Percentiles rank a stretch among this genome's conserved stretches.
Evolutionary conservation across 345 rosid species (phyloP).

Genomic region (Euphorbia pulcherrima): DNA sequence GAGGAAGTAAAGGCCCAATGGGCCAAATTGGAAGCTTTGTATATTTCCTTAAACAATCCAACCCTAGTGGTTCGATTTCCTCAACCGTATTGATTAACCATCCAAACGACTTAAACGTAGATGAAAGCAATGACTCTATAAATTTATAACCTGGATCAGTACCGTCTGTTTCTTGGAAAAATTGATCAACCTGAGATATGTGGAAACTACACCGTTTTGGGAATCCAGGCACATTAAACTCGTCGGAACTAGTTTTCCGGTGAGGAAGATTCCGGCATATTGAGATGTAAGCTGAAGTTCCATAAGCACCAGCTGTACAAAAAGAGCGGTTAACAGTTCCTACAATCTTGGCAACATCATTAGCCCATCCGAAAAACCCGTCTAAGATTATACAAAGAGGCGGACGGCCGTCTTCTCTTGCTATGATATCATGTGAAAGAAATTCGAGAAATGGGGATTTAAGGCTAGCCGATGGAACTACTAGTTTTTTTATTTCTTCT

Average conservation of each 20-base stretch:
- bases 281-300: slow-evolving; percentile 34
- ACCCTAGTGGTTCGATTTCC: slow-evolving; percentile 36
- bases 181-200: slow-evolving; percentile 31
- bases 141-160: slow-evolving; percentile 42
- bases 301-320: slow-evolving; percentile 40
- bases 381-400: slow-evolving; percentile 42
- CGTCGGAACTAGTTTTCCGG: slow-evolving; percentile 18
- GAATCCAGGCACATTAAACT: slow-evolving; percentile 42
- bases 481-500: slow-evolving; percentile 17
- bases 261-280: slow-evolving; percentile 48
- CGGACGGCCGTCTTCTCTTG: slow-evolving; percentile 21
- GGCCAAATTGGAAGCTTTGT: slow-evolving; percentile 39
- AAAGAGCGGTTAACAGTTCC: slow-evolving; percentile 30
- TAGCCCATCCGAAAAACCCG: slow-evolving; percentile 39
- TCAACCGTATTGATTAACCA: slow-evolving; percentile 40
- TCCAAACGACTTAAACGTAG: slow-evolving; percentile 29
- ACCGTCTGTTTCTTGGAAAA: slow-evolving; percentile 34
- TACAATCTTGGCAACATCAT: slow-evolving; percentile 26
- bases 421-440: slow-evolving; percentile 13
- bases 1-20: slow-evolving; percentile 44
- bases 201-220: slow-evolving; percentile 40
- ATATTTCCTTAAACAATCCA: slow-evolving; percentile 30
- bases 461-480: slow-evolving; percentile 17
- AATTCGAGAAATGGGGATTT: slow-evolving; percentile 25
- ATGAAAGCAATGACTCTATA: slow-evolving; percentile 30